phyloP scores from a whole-genome alignment of 1,284 basidiomycete species.

The Fomitopsis pinicola region DNA sequence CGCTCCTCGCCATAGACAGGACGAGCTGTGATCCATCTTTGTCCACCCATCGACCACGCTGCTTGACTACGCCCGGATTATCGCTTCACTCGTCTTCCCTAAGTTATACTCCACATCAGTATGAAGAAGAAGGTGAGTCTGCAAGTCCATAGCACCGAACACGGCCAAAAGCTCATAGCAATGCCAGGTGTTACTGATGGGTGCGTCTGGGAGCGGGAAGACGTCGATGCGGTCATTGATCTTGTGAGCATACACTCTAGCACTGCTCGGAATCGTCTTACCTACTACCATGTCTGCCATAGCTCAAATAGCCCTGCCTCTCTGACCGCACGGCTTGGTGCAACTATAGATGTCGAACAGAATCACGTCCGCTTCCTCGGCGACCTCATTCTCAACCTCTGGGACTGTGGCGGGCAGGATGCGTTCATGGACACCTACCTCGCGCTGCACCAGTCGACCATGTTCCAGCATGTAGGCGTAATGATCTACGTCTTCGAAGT shows the following conservation, averaged over 20 bases:
- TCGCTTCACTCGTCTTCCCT: not conserved
- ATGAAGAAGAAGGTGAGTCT: constrained; percentile 30
- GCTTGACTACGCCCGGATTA: not conserved
- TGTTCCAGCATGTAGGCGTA: constrained; percentile 94
- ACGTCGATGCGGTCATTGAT: constrained; percentile 99
- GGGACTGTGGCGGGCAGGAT: constrained; percentile 99
- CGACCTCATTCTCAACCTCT: constrained; percentile 89
- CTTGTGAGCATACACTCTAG: constrained; percentile 63
- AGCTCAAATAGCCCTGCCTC: constrained; percentile 94
- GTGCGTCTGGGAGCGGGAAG: constrained; percentile 86
- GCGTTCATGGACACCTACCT: constrained; percentile 98
- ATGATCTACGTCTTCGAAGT: constrained; percentile 99
- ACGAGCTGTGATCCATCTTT: not conserved
- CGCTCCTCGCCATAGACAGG: not conserved
- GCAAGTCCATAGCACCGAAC: not conserved
- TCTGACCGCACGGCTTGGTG: constrained; percentile 87
- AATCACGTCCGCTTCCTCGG: constrained; percentile 97
- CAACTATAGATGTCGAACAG: constrained; percentile 97
- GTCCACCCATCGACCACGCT: not conserved
- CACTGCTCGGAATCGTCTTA: not conserved
- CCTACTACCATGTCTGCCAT: not conserved
- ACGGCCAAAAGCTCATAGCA: not conserved
- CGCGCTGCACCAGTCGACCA: constrained; percentile 83
- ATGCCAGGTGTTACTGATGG: constrained; percentile 85
- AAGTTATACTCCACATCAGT: not conserved